These are phyloP conservation scores for Leishmania major DNA, from an alignment of 208 protist genomes.

Conservation along the genomic window DNA sequence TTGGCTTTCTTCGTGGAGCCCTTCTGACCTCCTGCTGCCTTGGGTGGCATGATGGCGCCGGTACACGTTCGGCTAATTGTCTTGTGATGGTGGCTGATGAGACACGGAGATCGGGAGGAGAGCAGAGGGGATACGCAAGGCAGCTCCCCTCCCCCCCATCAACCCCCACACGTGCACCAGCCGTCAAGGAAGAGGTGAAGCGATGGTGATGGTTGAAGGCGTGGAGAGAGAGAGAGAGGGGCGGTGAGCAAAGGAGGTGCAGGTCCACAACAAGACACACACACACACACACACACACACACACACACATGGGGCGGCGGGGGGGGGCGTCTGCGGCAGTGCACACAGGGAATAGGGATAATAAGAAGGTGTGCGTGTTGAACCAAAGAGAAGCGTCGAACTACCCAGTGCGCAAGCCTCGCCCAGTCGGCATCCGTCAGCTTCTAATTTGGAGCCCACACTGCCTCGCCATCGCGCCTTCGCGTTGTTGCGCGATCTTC, in stretches of 20 bases:
- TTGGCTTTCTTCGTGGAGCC: conserved; percentile 37
- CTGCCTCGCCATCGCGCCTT: background rate
- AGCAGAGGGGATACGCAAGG: background rate
- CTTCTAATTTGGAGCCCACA: background rate
- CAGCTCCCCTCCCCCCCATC: background rate
- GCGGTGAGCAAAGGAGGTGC: background rate
- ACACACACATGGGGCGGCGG: background rate
- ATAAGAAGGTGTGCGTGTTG: background rate
- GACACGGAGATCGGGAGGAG: background rate
- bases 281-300: background rate
- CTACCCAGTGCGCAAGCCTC: background rate
- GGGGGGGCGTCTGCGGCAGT: background rate
- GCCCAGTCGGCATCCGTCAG: background rate
- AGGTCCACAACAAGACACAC: background rate
- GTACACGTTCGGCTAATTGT: background rate
- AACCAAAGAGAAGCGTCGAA: background rate
- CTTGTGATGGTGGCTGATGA: background rate
- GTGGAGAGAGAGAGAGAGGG: background rate
- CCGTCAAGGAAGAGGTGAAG: background rate
- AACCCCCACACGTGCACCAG: background rate
- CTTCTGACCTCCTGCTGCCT: conserved; percentile 12
- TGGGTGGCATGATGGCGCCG: conserved; percentile 19
- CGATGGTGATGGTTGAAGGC: background rate
- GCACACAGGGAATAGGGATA: background rate
- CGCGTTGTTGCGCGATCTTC: background rate